Conservation (phyloP, 805 yeast species). For the Nakazawaea pomicola region DNA sequence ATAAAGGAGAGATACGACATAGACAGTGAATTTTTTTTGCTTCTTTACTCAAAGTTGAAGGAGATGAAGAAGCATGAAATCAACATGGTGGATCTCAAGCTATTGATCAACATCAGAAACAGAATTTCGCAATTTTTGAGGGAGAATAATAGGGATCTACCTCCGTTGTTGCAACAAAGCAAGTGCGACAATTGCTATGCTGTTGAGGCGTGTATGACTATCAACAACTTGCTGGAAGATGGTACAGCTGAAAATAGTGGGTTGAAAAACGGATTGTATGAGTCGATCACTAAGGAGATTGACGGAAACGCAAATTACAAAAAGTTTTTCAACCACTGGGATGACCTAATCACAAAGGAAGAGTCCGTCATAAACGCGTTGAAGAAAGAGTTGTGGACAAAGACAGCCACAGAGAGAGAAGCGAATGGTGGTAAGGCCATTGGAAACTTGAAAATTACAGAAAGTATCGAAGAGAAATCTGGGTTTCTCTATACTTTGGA, state of each 20-base stretch:
- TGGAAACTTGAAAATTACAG: constrained; percentile 41
- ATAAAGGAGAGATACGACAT: constrained; percentile 76
- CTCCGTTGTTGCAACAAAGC: constrained; percentile 46
- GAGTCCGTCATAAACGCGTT: constrained; percentile 50
- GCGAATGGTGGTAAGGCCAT: constrained; percentile 51
- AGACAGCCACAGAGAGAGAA: constrained; percentile 57
- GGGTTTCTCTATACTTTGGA: constrained; percentile 45
- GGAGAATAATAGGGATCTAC: constrained; percentile 45
- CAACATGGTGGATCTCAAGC: constrained; percentile 51
- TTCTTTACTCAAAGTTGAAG: constrained; percentile 67
- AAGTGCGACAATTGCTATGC: constrained; percentile 60
- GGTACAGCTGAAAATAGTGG: constrained; percentile 56
- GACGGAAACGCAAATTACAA: constrained; percentile 33
- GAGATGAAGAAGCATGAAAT: constrained; percentile 52
- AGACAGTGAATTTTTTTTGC: constrained; percentile 56
- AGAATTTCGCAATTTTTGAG: constrained; percentile 54
- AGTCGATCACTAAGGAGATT: constrained; percentile 47
- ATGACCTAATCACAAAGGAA: constrained; percentile 65
- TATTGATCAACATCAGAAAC: constrained; percentile 70
- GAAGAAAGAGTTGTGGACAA: constrained; percentile 66
- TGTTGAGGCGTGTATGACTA: constrained; percentile 57
- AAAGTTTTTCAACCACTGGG: constrained; percentile 70
- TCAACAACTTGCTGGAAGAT: constrained; percentile 52
- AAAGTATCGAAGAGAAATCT: constrained; percentile 21
- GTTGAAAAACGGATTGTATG: constrained; percentile 41